These are phyloP conservation scores for Trichoderma reesei DNA, from an alignment of 495 filamentous ascomycete species.

Conservation along the genomic window DNA sequence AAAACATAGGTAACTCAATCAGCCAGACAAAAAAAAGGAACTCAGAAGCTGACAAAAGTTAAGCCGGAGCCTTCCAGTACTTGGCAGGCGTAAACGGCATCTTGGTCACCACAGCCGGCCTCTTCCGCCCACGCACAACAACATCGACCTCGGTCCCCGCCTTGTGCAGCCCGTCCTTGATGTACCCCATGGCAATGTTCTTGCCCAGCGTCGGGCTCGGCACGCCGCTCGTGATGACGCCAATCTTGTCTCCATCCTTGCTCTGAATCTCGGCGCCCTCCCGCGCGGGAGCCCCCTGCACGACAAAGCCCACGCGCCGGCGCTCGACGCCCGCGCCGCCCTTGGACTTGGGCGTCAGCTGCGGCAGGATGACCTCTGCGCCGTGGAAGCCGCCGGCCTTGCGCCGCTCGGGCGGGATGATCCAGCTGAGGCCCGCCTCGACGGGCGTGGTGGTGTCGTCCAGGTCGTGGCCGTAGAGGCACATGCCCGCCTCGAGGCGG, in stretches of 20 bases:
- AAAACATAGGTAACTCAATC: not conserved
- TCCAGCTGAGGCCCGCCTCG: conserved; percentile 74
- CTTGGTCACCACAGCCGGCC: conserved; percentile 71
- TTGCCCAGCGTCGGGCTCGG: conserved; percentile 75
- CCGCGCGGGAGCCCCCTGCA: conserved; percentile 80
- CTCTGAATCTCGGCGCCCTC: conserved; percentile 79
- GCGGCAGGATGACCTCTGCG: conserved; percentile 56
- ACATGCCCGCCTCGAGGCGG: conserved; percentile 93
- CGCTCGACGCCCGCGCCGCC: conserved; percentile 55
- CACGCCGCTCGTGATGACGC: conserved; percentile 74
- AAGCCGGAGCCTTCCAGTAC: conserved; percentile 25
- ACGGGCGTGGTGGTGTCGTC: conserved; percentile 83
- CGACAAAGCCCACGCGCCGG: conserved; percentile 69
- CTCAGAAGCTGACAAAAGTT: too few relatives aligned
- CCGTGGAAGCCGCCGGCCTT: conserved; percentile 63
- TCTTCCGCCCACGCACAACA: conserved; percentile 67
- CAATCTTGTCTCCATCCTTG: conserved; percentile 42
- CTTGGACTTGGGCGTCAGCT: conserved; percentile 59
- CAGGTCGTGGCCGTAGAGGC: conserved; percentile 95
- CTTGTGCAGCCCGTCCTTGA: conserved; percentile 76
- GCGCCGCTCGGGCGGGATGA: conserved; percentile 70
- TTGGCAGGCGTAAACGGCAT: conserved; percentile 90
- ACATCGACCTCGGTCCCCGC: conserved; percentile 75
- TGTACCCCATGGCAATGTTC: conserved; percentile 95
- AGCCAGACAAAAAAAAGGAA: not conserved